Evolutionary conservation across 139 green algal species (phyloP).

Genomic region (Zygnema circumcarinatum): DNA sequence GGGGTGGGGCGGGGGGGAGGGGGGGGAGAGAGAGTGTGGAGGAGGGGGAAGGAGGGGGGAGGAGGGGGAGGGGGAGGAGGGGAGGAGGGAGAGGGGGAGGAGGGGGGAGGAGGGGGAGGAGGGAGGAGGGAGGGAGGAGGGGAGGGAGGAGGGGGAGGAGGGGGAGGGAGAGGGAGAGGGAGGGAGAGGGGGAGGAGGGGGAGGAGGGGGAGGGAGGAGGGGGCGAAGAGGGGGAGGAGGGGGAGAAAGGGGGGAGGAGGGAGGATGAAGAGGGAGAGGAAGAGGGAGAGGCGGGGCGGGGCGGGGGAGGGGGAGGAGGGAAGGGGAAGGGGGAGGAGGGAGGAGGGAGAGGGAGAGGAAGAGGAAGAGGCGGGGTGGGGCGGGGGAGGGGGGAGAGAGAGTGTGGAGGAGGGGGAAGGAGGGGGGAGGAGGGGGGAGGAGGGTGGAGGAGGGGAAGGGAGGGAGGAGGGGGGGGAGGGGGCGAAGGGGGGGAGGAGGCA

Average conservation of each 20-base stretch:
- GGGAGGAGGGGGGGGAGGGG: not conserved
- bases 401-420: not conserved
- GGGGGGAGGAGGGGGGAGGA: not conserved
- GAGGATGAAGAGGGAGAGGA: conserved; percentile 14
- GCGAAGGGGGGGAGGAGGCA: not conserved
- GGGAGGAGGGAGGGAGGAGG: not conserved
- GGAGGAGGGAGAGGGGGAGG: not conserved
- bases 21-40: not conserved
- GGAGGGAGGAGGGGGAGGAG: not conserved
- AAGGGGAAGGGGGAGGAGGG: not conserved
- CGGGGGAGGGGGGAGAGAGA: not conserved
- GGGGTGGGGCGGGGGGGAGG: too few relatives aligned
- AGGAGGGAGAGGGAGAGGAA: not conserved
- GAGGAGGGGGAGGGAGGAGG: not conserved
- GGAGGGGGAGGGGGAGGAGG: not conserved
- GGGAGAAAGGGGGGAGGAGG: not conserved
- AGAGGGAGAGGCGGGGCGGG: not conserved
- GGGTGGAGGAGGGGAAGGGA: conserved; percentile 25
- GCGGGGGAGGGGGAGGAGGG: not conserved
- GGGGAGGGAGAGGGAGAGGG: not conserved
- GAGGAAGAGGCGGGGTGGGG: not conserved
- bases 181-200: not conserved
- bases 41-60: not conserved
- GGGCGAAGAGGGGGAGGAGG: not conserved
- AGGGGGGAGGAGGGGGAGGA: not conserved